These are phyloP conservation scores for Suillus sp. DNA, from an alignment of 768 basidiomycete genomes.

Conservation along the genomic window DNA sequence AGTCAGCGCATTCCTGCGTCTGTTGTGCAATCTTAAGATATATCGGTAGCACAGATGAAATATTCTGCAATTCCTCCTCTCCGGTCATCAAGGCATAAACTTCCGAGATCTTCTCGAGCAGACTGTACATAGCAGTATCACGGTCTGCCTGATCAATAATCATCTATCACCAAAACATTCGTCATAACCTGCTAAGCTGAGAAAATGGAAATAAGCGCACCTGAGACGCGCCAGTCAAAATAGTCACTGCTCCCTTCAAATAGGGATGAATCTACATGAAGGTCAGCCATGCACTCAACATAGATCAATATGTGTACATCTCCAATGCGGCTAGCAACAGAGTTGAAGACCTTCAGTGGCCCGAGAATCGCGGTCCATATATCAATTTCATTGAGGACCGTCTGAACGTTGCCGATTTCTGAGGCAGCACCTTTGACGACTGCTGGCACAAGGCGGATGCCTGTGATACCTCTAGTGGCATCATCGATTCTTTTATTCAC, in stretches of 20 bases:
- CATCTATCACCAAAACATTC: not conserved
- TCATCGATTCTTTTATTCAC: not conserved
- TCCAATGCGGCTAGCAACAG: not conserved
- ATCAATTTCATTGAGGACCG: not conserved
- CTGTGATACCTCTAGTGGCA: not conserved
- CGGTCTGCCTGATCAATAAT: conserved; percentile 10
- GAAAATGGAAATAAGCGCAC: not conserved
- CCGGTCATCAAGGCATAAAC: conserved; percentile 12
- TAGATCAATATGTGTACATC: not conserved
- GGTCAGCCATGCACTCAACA: not conserved
- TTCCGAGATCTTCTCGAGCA: conserved; percentile 9
- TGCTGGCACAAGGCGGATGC: not conserved
- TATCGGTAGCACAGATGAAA: conserved; percentile 5
- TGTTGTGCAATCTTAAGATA: conserved; percentile 8
- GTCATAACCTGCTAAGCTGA: not conserved
- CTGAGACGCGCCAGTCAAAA: conserved; percentile 8
- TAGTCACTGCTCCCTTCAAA: conserved; percentile 5
- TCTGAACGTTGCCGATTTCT: not conserved
- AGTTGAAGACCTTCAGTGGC: conserved; percentile 4
- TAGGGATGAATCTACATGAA: conserved; percentile 13
- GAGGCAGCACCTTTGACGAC: not conserved
- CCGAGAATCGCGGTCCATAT: not conserved
- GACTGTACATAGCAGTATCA: conserved; percentile 8
- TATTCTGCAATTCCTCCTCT: not conserved
- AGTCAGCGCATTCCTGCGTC: conserved; percentile 14